Conservation (phyloP, 768 basidiomycete species). For the Cystofilobasidium capitatum region DNA sequence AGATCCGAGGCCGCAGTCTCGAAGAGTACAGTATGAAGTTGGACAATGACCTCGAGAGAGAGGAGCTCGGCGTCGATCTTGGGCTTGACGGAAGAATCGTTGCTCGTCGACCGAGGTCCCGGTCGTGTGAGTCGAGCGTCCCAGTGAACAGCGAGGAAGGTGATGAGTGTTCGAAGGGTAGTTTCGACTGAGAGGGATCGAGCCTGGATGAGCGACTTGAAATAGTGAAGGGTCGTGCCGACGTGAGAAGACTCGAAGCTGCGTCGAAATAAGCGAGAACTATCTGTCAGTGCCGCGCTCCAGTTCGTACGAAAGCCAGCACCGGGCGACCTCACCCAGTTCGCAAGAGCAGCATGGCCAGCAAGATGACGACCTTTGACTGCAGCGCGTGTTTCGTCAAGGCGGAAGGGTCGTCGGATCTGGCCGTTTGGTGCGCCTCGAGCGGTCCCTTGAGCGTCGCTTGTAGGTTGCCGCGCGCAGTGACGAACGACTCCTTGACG, state of each 20-base stretch:
- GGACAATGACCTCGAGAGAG: constrained; percentile 58
- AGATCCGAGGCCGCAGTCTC: constrained; percentile 58
- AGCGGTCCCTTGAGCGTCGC: constrained; percentile 59
- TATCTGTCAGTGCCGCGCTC: not conserved
- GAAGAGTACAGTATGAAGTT: constrained; percentile 55
- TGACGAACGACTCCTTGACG: constrained; percentile 73
- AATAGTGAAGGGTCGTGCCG: not conserved
- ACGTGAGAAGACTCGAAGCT: not conserved
- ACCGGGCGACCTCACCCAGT: constrained; percentile 31
- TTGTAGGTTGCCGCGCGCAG: constrained; percentile 73
- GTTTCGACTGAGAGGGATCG: constrained; percentile 12
- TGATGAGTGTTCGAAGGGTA: constrained; percentile 12
- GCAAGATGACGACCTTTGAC: constrained; percentile 62
- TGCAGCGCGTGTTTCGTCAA: constrained; percentile 50
- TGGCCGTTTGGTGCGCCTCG: constrained; percentile 43
- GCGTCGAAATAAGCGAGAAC: not conserved
- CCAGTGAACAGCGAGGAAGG: constrained; percentile 9
- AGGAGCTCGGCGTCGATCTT: constrained; percentile 49
- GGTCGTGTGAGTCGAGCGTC: constrained; percentile 5
- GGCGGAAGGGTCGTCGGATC: constrained; percentile 2
- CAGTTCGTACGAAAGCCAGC: not conserved
- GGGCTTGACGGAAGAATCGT: not conserved
- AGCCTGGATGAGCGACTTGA: not conserved
- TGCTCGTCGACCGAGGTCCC: not conserved
- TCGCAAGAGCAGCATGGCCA: constrained; percentile 56